phyloP scores from a whole-genome alignment of 208 protist species.

The Trypanosomatidae sp. region DNA sequence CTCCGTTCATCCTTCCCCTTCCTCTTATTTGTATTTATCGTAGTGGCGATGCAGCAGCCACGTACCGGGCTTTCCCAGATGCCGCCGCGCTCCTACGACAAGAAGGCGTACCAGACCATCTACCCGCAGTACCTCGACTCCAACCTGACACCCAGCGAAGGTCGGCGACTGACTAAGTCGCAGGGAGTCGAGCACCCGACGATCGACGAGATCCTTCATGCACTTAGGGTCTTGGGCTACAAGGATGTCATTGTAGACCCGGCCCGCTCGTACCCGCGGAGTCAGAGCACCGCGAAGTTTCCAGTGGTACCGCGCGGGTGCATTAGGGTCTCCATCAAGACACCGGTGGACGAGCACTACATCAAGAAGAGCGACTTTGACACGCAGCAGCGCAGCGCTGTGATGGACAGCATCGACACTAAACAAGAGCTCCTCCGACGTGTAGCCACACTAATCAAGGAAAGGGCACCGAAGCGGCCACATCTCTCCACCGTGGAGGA shows the following conservation, averaged over 20 bases:
- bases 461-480: constrained; percentile 36
- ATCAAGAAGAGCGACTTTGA: constrained; percentile 91
- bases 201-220: constrained; percentile 64
- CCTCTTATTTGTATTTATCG: neutral
- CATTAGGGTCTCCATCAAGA: constrained; percentile 79
- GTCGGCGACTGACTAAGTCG: constrained; percentile 68
- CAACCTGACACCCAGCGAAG: constrained; percentile 63
- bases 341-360: constrained; percentile 71
- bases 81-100: constrained; percentile 44
- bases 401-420: constrained; percentile 54
- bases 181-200: constrained; percentile 70
- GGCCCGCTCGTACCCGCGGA: constrained; percentile 53
- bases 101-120: constrained; percentile 76
- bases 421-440: constrained; percentile 81
- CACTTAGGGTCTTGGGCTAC: constrained; percentile 63
- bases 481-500: constrained; percentile 36
- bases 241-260: constrained; percentile 49
- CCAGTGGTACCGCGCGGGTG: constrained; percentile 72
- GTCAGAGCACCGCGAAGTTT: constrained; percentile 59
- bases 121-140: constrained; percentile 89
- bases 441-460: constrained; percentile 73
- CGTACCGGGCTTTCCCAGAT: constrained; percentile 7
- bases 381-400: constrained; percentile 59
- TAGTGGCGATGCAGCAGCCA: constrained; percentile 8
- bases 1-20: neutral